Base-by-base conservation (phyloP, 2,329 filamentous ascomycete genomes). In the Fusarium stilboides region DNA sequence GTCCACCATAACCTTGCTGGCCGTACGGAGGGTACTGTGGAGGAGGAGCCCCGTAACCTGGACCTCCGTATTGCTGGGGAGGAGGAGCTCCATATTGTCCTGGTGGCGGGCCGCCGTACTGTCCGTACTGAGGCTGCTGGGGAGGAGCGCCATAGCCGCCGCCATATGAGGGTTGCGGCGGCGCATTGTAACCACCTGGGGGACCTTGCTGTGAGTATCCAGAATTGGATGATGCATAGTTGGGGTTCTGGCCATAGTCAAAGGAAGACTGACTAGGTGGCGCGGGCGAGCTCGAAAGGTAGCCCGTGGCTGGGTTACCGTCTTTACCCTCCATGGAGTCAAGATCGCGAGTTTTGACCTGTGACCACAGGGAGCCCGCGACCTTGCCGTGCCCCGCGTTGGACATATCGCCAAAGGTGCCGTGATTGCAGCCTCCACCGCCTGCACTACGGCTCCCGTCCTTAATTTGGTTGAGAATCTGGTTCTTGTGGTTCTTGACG, bases 401-500 rank as follows among this genome's bases (percentile, higher is more conserved):
- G 43, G 80, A 77, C n/a, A 81, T 73, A n/a, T 78, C 72, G 70
- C 83, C 75, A 75, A 80, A 74, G 62, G 81, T 82, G 43, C 85
- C 82, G n/a, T 84, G 83, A 15, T 78, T 78, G 62, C 79, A 77
- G 28, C 76, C 77, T 36, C 77, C 78, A 17, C 76, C 77, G 9
- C 76, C 77, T 13, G 54, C 13, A 26, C 46, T 65, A 14, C 62
- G 62, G 36, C 46, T 65, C 6, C 49, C 52, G 15, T 42, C 46
- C 20, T 73, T 70, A 13, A 77, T 71, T 37, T 80, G 78, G 40
- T 78, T 78, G 17, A 87, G 79, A 20, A 87, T 81, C 77, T 97
- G 94, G 77, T 98, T 99, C 77, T 90, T 91, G 44, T 95, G 94
- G 10, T 86, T 85, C 75, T 89, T 91, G 62, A 99, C 96, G 8